Percentiles rank a stretch among this genome's conserved stretches.
phyloP scores from a whole-genome alignment of 139 green algal species.

The Closterium sp. region DNA sequence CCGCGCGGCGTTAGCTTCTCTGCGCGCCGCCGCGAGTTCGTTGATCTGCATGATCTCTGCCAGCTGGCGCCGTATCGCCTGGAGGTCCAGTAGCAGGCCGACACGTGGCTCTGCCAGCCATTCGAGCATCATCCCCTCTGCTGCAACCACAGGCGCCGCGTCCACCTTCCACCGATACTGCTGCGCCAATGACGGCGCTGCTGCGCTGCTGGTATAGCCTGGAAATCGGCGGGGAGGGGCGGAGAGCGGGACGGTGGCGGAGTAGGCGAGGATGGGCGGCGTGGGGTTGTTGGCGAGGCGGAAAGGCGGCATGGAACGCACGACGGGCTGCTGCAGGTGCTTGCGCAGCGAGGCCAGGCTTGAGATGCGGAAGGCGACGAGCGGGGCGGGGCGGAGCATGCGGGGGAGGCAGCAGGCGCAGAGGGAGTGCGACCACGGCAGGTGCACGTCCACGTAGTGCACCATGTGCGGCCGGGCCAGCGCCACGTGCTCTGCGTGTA shows the following conservation, averaged over 20 bases:
- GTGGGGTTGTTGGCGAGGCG: neutral
- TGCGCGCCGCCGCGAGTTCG: neutral
- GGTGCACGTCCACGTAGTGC: neutral
- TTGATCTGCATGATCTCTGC: neutral
- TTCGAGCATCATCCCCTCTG: neutral
- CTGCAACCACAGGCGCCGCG: neutral
- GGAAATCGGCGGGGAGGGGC: too few species aligned
- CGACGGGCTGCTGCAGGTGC: neutral
- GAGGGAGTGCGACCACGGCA: neutral
- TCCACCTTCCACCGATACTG: neutral
- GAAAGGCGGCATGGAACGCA: neutral
- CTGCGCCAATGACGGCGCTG: neutral
- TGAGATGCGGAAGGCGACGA: neutral
- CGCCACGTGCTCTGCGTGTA: neutral
- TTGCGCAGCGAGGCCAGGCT: neutral
- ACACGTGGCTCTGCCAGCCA: neutral
- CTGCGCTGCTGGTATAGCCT: neutral
- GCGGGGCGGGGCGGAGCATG: neutral
- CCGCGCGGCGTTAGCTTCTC: too few species aligned
- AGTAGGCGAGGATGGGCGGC: neutral
- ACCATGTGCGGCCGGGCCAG: neutral
- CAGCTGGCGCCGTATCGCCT: neutral
- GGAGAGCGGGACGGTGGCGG: neutral
- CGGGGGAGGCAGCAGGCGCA: neutral
- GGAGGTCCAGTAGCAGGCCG: too few species aligned